Evolutionary conservation across 2,329 filamentous ascomycete genomes (phyloP).

Genomic region (Fusarium sp.): DNA sequence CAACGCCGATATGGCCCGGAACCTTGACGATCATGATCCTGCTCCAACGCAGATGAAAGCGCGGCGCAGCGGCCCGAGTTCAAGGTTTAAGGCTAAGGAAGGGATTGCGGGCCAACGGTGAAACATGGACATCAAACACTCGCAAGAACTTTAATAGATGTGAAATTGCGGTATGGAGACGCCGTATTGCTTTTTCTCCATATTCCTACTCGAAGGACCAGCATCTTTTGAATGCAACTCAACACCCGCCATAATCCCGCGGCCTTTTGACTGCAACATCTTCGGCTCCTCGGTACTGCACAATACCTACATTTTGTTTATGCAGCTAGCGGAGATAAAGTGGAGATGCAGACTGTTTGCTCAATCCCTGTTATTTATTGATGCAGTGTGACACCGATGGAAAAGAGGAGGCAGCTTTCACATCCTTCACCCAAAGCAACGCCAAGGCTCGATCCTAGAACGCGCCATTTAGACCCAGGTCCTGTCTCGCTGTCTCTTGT

Average conservation of each 20-base stretch:
- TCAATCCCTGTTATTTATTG: conserved; percentile 2
- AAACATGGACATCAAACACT: conserved; percentile 5
- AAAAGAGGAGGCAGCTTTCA: neutral
- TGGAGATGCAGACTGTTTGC: conserved; percentile 14
- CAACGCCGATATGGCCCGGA: neutral
- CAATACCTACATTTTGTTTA: neutral
- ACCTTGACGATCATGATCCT: conserved; percentile 2
- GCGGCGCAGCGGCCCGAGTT: conserved; percentile 24
- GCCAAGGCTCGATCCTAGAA: conserved; percentile 5
- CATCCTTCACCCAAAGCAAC: conserved; percentile 1
- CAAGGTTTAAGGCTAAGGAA: conserved; percentile 12
- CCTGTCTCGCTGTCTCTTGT: neutral
- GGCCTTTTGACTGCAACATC: neutral
- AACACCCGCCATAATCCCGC: neutral
- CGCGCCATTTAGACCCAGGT: conserved; percentile 4
- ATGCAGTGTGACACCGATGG: neutral
- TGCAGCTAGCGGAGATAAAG: conserved; percentile 7
- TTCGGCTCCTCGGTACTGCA: neutral
- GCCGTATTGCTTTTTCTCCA: conserved; percentile 5
- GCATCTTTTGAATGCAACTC: neutral
- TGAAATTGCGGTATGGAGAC: neutral
- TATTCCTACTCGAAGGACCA: neutral
- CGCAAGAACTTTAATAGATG: neutral
- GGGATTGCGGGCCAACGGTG: conserved; percentile 23
- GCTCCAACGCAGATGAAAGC: conserved; percentile 12